These are phyloP conservation scores for Fagopyrum esculentum DNA, from an alignment of 148 eudicot genomes.

Conservation along the genomic window DNA sequence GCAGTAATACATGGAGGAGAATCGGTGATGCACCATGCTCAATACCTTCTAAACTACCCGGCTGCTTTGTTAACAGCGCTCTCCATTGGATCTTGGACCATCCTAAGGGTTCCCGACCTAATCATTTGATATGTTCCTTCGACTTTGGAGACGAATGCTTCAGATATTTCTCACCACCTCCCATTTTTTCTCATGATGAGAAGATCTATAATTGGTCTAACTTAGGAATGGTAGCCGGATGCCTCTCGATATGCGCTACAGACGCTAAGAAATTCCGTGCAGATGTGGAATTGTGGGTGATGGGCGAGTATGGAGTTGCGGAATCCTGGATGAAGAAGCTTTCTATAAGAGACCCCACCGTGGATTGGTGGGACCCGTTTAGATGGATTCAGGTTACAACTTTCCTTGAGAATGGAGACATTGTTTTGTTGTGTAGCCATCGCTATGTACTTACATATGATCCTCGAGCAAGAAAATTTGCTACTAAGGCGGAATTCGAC, in stretches of 20 bases:
- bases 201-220: conserved; percentile 25
- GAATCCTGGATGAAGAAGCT: conserved; percentile 31
- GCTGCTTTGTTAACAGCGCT: conserved; percentile 23
- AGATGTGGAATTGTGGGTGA: conserved; percentile 29
- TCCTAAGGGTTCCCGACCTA: background rate
- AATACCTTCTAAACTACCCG: conserved; percentile 25
- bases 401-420: conserved; percentile 15
- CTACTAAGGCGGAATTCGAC: background rate
- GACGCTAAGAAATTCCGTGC: conserved; percentile 28
- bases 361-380: conserved; percentile 40
- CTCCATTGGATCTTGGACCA: conserved; percentile 32
- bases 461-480: conserved; percentile 9
- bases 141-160: conserved; percentile 34
- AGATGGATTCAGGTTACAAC: conserved; percentile 31
- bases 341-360: conserved; percentile 27
- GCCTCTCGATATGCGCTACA: conserved; percentile 27
- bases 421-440: conserved; percentile 23
- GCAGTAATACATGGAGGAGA: conserved; percentile 24
- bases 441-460: conserved; percentile 20
- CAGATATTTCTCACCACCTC: conserved; percentile 20
- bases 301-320: conserved; percentile 35
- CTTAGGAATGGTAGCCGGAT: conserved; percentile 25
- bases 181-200: conserved; percentile 11
- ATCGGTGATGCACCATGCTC: conserved; percentile 19
- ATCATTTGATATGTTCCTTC: conserved; percentile 23